A percentile compares a stretch with the other conserved stretches of the same genome.
phyloP scores from a whole-genome alignment of 2,329 filamentous ascomycete genomes.

The Colletotrichum sp. region DNA sequence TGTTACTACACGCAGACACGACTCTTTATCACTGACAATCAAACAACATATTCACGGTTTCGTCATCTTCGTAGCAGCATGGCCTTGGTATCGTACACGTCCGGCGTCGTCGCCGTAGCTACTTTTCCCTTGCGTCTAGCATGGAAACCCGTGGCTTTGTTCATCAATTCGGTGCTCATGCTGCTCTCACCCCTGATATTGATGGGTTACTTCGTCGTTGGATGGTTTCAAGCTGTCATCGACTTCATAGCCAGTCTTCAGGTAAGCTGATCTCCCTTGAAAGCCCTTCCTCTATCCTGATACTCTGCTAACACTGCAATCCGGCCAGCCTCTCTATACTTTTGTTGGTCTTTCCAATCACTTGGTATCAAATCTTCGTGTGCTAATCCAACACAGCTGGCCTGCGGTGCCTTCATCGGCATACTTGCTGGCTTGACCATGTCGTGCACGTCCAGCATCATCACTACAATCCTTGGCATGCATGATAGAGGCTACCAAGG shows the following conservation, averaged over 20 bases:
- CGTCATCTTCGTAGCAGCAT: background rate
- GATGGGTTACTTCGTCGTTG: conserved; percentile 31
- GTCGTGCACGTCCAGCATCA: conserved; percentile 57
- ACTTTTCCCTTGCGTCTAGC: conserved; percentile 34
- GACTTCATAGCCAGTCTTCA: conserved; percentile 37
- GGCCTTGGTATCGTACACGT: conserved; percentile 3
- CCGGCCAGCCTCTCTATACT: conserved; percentile 46
- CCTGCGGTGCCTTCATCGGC: conserved; percentile 72
- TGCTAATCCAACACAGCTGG: conserved; percentile 46
- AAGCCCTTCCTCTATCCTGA: background rate
- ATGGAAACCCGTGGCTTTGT: conserved; percentile 27
- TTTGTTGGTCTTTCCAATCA: conserved; percentile 37
- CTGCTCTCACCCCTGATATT: conserved; percentile 42
- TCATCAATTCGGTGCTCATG: conserved; percentile 30
- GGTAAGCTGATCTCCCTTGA: conserved; percentile 30
- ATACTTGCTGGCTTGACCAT: conserved; percentile 64
- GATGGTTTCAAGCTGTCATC: conserved; percentile 25
- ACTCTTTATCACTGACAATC: background rate
- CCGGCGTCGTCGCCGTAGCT: conserved; percentile 21
- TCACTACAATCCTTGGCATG: conserved; percentile 57
- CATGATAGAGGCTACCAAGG: conserved; percentile 28
- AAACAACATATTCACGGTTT: background rate
- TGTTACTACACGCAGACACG: background rate
- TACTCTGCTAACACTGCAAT: background rate
- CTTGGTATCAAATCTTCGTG: conserved; percentile 28